Conservation (phyloP, 2,329 filamentous ascomycete species). For the Diaporthe caulivora region DNA sequence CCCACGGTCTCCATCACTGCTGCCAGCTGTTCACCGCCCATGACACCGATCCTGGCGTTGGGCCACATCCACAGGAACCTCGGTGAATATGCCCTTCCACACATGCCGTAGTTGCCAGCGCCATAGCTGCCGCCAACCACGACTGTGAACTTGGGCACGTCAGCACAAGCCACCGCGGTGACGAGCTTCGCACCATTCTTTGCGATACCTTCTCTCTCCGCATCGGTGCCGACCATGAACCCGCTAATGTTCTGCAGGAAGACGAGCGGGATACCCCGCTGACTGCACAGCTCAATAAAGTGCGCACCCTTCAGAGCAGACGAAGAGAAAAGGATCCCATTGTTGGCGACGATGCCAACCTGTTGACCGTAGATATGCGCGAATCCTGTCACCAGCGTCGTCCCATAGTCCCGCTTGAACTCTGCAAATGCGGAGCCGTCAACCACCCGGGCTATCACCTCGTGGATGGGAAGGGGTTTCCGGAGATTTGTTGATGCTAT, state of each 20-base stretch:
- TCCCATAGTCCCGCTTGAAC: conserved; percentile 93
- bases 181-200: conserved; percentile 99
- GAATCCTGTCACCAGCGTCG: conserved; percentile 91
- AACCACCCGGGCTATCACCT: conserved; percentile 92
- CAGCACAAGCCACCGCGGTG: conserved; percentile 91
- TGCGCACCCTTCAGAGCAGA: conserved; percentile 94
- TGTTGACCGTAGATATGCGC: conserved; percentile 89
- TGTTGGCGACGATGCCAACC: conserved; percentile 95
- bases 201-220: conserved; percentile 94
- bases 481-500: conserved; percentile 93
- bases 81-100: conserved; percentile 91
- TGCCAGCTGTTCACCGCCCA: conserved; percentile 93
- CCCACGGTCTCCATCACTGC: conserved; percentile 96
- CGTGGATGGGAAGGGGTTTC: conserved; percentile 85
- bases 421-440: conserved; percentile 92
- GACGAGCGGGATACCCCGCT: conserved; percentile 88
- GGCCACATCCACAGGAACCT: conserved; percentile 97
- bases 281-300: conserved; percentile 94
- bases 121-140: conserved; percentile 94
- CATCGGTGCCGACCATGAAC: conserved; percentile 97
- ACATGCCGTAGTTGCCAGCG: conserved; percentile 99
- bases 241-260: conserved; percentile 98
- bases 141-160: conserved; percentile 97
- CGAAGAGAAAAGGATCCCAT: conserved; percentile 92
- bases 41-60: conserved; percentile 94